Conservation (phyloP, 495 filamentous ascomycete species). For the Echria macrotheca region DNA sequence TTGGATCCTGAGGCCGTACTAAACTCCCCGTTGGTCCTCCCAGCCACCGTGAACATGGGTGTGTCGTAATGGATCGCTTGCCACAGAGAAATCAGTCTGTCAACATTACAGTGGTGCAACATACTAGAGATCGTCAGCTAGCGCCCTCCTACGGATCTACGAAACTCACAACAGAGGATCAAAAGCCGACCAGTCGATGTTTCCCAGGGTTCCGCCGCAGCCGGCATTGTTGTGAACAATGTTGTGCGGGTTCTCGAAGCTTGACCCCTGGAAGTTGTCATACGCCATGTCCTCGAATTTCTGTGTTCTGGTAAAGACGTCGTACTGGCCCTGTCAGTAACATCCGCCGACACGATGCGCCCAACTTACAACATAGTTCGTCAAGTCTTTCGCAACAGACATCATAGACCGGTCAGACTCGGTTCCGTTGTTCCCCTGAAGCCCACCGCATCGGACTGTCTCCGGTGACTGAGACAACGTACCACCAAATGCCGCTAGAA, state of each 20-base stretch:
- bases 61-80: slow-evolving; percentile 30
- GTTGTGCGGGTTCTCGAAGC: slow-evolving; percentile 35
- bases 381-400: slow-evolving; percentile 16
- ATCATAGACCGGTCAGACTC: slow-evolving; percentile 19
- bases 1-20: slow-evolving; percentile 21
- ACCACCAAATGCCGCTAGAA: slow-evolving; percentile 20
- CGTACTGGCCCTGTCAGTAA: no score
- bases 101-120: slow-evolving; percentile 43
- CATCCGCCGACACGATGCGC: background rate
- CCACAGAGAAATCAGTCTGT: slow-evolving; percentile 44
- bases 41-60: slow-evolving; percentile 21
- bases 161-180: slow-evolving; percentile 34
- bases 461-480: no score
- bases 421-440: slow-evolving; percentile 19
- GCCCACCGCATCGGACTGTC: slow-evolving; percentile 22
- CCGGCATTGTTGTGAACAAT: slow-evolving; percentile 28
- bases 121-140: slow-evolving; percentile 19
- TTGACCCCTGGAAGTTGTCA: slow-evolving; percentile 20
- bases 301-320: slow-evolving; percentile 26
- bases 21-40: slow-evolving; percentile 25
- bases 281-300: slow-evolving; percentile 32
- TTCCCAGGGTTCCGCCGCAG: slow-evolving; percentile 26
- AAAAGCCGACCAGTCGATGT: slow-evolving; percentile 29
- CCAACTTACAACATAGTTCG: slow-evolving; percentile 26
- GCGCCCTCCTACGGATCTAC: background rate